Conservation (phyloP, 108 stramenopile genomes). For the Aureococcus anophagefferens region DNA sequence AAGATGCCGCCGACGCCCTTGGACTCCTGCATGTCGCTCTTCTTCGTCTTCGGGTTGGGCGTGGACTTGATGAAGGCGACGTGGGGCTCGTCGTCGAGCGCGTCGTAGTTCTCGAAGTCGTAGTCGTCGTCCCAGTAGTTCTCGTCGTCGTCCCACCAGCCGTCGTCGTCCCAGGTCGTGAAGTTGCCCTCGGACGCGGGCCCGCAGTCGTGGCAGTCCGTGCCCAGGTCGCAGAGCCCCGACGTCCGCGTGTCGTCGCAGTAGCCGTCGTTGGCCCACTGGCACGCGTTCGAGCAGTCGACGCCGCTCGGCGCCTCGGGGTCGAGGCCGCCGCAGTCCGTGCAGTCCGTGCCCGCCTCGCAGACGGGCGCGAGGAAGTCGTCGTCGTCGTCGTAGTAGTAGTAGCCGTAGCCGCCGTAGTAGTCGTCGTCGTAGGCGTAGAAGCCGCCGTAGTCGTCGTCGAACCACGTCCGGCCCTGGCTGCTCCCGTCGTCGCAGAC, state of each 20-base stretch:
- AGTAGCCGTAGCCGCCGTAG: neutral
- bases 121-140: conserved; percentile 18
- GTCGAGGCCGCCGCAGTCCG: conserved; percentile 25
- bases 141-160: conserved; percentile 11
- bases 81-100: conserved; percentile 1
- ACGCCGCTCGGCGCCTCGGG: neutral
- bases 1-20: conserved; percentile 7
- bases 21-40: neutral
- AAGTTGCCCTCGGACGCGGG: conserved; percentile 27
- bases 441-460: neutral
- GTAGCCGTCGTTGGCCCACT: conserved; percentile 15
- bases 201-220: conserved; percentile 37
- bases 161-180: conserved; percentile 9
- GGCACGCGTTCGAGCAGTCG: conserved; percentile 32
- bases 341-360: conserved; percentile 27
- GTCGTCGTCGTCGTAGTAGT: conserved; percentile 13
- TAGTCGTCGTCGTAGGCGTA: conserved; percentile 28
- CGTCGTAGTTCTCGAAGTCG: conserved; percentile 13
- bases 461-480: neutral
- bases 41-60: neutral
- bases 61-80: neutral
- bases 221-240: conserved; percentile 22
- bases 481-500: conserved; percentile 35
- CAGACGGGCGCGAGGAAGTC: conserved; percentile 9
- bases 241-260: conserved; percentile 27